Base-by-base conservation (phyloP, 2,329 filamentous ascomycete genomes). In the Ophiostoma ips region DNA sequence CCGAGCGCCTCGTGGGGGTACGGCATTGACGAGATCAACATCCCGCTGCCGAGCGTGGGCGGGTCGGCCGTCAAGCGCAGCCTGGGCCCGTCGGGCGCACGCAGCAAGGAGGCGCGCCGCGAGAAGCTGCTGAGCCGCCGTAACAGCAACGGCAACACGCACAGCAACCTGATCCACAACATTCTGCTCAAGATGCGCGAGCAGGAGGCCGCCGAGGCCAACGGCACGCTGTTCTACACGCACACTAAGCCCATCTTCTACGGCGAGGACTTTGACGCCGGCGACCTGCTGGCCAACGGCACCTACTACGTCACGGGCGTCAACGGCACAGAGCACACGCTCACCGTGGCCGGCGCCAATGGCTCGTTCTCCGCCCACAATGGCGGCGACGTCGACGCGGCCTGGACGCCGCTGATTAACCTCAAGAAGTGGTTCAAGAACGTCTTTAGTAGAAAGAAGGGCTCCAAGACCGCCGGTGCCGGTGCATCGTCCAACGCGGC, bases 1-100 rank as follows among this genome's bases (percentile, higher is more conserved):
- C 52, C 52, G 1, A 30, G 50, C 2, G n/a, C 24, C 3, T 35
- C 24, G 15, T 52, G 44, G 44, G 45, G 40, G 19, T 19, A 50
- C 5, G 50, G 50, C n/a, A 21, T 16, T 50, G 5, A 41, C 15
- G 38, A 41, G 6, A 19, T 41, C 19, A 28, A 18, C 5, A 41
- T 41, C 21, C 38, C 38, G 3, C 38, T 41, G 21, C 38, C 38
- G 19, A 41, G n/a, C 38, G 15, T 40, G 10, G 36, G 36, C 16
- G 36, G 35, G 7, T n/a, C n/a, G 3, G n/a, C n/a, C 15, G 16
- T 38, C 6, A 12, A 13, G 11, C 36, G 36, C 15, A 18, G 19
- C 12, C 9, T 24, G 19, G 37, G n/a, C 37, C 15, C 12, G n/a
- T n/a, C n/a, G n/a, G n/a, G n/a, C n/a, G n/a, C n/a, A n/a, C n/a